Conservation (phyloP, 2,329 filamentous ascomycete genomes). For the Setomelanomma holmii region DNA sequence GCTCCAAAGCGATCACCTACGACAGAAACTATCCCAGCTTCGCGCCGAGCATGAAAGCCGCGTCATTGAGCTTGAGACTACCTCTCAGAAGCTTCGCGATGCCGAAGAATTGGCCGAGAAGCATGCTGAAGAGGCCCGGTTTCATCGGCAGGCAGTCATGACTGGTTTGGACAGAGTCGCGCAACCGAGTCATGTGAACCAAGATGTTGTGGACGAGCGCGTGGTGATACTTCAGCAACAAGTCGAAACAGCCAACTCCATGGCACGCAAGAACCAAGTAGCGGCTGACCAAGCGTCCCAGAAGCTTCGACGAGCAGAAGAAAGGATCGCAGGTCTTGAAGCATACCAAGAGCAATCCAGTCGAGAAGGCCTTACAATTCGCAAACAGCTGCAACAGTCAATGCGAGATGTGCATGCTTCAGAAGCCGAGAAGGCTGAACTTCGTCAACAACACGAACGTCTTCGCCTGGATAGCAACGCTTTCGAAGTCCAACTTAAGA, state of each 20-base stretch:
- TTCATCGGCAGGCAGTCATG: conserved; percentile 83
- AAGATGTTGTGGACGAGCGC: conserved; percentile 65
- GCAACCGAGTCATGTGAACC: conserved; percentile 59
- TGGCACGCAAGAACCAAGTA: conserved; percentile 87
- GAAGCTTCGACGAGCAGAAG: conserved; percentile 89
- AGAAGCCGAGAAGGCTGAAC: conserved; percentile 79
- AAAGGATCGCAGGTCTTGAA: conserved; percentile 94
- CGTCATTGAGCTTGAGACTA: conserved; percentile 76
- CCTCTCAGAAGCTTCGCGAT: conserved; percentile 77
- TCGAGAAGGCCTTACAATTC: conserved; percentile 86
- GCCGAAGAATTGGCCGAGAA: conserved; percentile 88
- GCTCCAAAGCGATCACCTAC: conserved; percentile 73
- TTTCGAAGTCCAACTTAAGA: conserved; percentile 87
- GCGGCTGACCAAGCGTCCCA: conserved; percentile 88
- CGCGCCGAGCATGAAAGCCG: conserved; percentile 83
- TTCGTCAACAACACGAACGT: conserved; percentile 81
- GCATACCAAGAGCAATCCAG: conserved; percentile 97
- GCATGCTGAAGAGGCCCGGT: conserved; percentile 84
- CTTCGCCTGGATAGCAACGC: conserved; percentile 96
- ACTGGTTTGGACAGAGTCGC: conserved; percentile 79
- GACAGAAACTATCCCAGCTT: conserved; percentile 77
- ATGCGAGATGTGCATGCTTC: conserved; percentile 84
- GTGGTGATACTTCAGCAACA: conserved; percentile 79
- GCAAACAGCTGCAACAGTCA: conserved; percentile 85
- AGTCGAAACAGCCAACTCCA: conserved; percentile 74